These are phyloP conservation scores for Metschnikowia shivogae DNA, from an alignment of 805 yeast species.

Conservation along the genomic window DNA sequence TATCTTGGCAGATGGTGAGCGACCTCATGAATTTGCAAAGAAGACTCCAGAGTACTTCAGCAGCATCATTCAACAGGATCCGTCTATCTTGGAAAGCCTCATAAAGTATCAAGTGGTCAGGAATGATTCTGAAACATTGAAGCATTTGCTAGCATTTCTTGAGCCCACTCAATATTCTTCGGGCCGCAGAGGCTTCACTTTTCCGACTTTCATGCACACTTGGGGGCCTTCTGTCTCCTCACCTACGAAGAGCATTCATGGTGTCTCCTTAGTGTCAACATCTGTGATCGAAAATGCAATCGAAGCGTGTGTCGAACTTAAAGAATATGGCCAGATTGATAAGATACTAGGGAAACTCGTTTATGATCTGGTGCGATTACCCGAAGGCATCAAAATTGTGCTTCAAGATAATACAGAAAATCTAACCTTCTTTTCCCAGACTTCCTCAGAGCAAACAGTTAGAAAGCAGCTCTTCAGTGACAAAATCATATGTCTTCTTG, in stretches of 20 bases:
- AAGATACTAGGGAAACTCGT: constrained; percentile 30
- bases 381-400: constrained; percentile 6
- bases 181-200: constrained; percentile 5
- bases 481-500: constrained; percentile 8
- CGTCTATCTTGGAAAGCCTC: constrained; percentile 27
- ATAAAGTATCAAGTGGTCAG: constrained; percentile 23
- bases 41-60: constrained; percentile 21
- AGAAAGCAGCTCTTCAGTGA: constrained; percentile 9
- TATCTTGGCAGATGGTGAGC: constrained; percentile 17
- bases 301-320: constrained; percentile 24
- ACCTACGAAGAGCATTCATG: background rate
- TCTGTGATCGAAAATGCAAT: constrained; percentile 26
- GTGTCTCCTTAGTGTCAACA: constrained; percentile 11
- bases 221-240: constrained; percentile 10
- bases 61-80: constrained; percentile 24
- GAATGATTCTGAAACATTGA: constrained; percentile 19
- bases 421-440: background rate
- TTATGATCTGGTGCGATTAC: constrained; percentile 11
- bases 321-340: constrained; percentile 29
- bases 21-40: constrained; percentile 6
- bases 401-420: background rate
- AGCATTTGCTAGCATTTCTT: constrained; percentile 25
- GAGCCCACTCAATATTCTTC: constrained; percentile 20
- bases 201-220: constrained; percentile 23
- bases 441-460: background rate